phyloP scores from a whole-genome alignment of 2,329 filamentous ascomycete genomes.

The Arthrinium puccinioides region DNA sequence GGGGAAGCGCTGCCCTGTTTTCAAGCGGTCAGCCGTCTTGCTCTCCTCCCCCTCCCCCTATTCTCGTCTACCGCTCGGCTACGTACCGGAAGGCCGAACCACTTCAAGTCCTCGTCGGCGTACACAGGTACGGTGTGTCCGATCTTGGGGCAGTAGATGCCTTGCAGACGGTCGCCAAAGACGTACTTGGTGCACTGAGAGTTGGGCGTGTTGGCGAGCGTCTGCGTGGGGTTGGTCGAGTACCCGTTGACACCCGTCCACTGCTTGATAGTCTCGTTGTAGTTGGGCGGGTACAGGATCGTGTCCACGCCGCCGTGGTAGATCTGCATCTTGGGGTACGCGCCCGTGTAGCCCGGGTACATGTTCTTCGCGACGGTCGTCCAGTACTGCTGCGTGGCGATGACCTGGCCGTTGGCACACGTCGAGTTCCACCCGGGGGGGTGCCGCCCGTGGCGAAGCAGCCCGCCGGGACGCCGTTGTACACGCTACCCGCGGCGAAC shows the following conservation, averaged over 20 bases:
- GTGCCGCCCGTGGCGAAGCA: slow-evolving; percentile 33
- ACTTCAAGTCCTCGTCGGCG: slow-evolving; percentile 14
- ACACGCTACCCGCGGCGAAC: slow-evolving; percentile 35
- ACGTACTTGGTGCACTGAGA: slow-evolving; percentile 13
- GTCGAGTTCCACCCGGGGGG: slow-evolving; percentile 41
- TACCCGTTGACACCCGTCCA: slow-evolving; percentile 31
- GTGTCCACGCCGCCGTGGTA: slow-evolving; percentile 26
- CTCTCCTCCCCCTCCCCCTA: neutral
- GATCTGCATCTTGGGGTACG: slow-evolving; percentile 21
- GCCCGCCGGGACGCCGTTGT: slow-evolving; percentile 35
- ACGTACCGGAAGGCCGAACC: slow-evolving; percentile 13
- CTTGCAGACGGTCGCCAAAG: slow-evolving; percentile 14
- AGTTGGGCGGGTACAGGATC: slow-evolving; percentile 20
- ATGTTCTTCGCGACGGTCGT: slow-evolving; percentile 34
- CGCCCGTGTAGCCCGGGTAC: slow-evolving; percentile 24
- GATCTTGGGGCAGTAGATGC: slow-evolving; percentile 12
- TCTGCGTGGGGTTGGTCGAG: slow-evolving; percentile 7
- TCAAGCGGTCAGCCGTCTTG: neutral
- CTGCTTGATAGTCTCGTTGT: slow-evolving; percentile 25
- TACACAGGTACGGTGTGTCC: slow-evolving; percentile 12
- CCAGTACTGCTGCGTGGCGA: slow-evolving; percentile 38
- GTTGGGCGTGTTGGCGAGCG: slow-evolving; percentile 8
- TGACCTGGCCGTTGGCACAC: slow-evolving; percentile 39
- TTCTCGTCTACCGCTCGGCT: neutral
- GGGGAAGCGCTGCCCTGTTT: no score